Percentiles rank a stretch among this genome's conserved stretches.
These are phyloP conservation scores for Alternaria alternata DNA, from an alignment of 2,329 filamentous ascomycete species.

Conservation along the genomic window DNA sequence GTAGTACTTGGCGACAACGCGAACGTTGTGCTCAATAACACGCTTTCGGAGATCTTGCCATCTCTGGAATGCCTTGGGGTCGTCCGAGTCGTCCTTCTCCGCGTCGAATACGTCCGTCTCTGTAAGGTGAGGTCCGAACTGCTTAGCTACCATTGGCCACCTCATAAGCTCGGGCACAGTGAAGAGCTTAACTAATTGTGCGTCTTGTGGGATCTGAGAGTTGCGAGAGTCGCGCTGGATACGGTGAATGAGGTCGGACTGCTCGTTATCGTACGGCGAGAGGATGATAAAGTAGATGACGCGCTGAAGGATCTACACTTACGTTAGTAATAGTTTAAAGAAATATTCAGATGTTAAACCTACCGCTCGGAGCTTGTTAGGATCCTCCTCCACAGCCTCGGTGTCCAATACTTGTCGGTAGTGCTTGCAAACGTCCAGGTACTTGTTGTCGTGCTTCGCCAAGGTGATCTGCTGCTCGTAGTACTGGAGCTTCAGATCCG, in stretches of 20 bases:
- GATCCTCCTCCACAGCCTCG: constrained; percentile 90
- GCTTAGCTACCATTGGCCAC: constrained; percentile 91
- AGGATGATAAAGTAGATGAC: constrained; percentile 98
- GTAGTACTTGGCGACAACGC: constrained; percentile 98
- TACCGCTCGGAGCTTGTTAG: constrained; percentile 84
- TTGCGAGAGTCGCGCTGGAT: constrained; percentile 87
- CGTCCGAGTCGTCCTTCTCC: constrained; percentile 68
- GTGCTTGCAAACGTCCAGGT: constrained; percentile 96
- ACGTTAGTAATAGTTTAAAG: constrained; percentile 25
- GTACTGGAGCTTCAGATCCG: constrained; percentile 92
- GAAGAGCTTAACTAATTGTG: constrained; percentile 89
- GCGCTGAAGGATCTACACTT: constrained; percentile 78
- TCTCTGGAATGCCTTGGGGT: constrained; percentile 82
- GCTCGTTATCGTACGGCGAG: constrained; percentile 96
- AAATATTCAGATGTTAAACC: constrained; percentile 42
- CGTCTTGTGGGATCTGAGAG: constrained; percentile 77
- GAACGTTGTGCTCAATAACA: constrained; percentile 98
- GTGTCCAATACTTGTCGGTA: constrained; percentile 97
- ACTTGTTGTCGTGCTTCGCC: constrained; percentile 96
- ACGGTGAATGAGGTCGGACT: constrained; percentile 94
- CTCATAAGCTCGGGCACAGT: constrained; percentile 97
- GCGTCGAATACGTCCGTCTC: constrained; percentile 88
- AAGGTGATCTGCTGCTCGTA: constrained; percentile 97
- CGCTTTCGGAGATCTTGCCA: constrained; percentile 97
- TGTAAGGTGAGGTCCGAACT: constrained; percentile 88